Base-by-base conservation (phyloP, 768 basidiomycete genomes). In the Lanmaoa pseudosensibilis region DNA sequence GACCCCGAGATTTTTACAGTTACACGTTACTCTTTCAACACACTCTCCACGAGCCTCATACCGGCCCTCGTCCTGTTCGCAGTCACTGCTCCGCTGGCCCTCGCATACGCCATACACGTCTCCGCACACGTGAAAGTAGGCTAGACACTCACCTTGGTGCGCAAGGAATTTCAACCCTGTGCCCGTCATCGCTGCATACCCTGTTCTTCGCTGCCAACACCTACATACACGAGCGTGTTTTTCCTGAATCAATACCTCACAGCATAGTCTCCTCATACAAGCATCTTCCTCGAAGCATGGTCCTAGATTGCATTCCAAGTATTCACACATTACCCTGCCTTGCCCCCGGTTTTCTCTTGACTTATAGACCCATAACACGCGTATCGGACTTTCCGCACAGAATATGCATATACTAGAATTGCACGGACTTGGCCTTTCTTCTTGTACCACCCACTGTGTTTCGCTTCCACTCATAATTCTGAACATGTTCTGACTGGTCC, bases 51-150 rank as follows among this genome's bases (percentile, higher is more conserved):
- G 21, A 50, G 30, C 30, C 53, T 69, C 19, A 41, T 57, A 30
- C 58, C 62, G 2, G 58, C 53, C 30, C 25, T 69, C n/a, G 30
- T 64, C 49, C 25, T 68, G 2, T 41, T 65, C 23, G 55, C 46
- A 8, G n/a, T 69, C 34, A 23, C 50, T 23, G 59, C 48, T 23
- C 65, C 68, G 10, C 32, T 69, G 10, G 58, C 47, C 27, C 38
- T 67, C 6, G 46, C 54, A 43, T 68, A 57, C 7, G 62, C 56
- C 18, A 39, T 68, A 32, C 58, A 62, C 11, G 4, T 57, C 52
- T 55, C 53, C 18, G 53, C 48, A 33, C 39, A n/a, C 18, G 18
- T 11, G 1, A 18, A 33, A 16, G 19, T n/a, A 21, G 19, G 4
- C 15, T 25, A 21, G 30, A 25, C 21, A 21, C 7, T 34, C 15